Conservation (phyloP, 2,329 filamentous ascomycete genomes). For the Ophiostoma montium region DNA sequence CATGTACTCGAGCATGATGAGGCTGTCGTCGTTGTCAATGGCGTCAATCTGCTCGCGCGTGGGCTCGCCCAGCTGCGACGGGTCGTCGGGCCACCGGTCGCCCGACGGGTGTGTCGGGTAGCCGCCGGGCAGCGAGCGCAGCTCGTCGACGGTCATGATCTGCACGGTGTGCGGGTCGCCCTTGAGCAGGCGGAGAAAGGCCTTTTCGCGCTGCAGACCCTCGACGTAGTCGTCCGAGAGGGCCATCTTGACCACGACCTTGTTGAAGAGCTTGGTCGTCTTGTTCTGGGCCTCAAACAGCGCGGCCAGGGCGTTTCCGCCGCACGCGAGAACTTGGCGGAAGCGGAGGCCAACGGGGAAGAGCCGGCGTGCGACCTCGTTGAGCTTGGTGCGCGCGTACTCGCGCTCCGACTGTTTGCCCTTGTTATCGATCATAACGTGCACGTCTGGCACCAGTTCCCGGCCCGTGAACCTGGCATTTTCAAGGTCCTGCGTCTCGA, state of each 20-base stretch:
- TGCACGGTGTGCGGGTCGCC: slow-evolving; percentile 8
- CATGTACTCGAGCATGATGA: slow-evolving; percentile 10
- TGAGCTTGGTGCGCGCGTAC: background rate
- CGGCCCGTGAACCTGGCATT: background rate
- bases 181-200: background rate
- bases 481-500: background rate
- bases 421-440: no score
- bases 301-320: slow-evolving; percentile 10
- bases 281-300: slow-evolving; percentile 10
- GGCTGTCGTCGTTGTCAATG: background rate
- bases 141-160: background rate
- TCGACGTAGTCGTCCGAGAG: background rate
- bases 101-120: background rate
- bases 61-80: background rate
- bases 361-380: background rate
- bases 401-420: background rate
- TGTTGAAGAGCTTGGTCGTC: slow-evolving; percentile 4
- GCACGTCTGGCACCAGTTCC: no score
- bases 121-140: slow-evolving; percentile 3
- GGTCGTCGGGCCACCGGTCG: slow-evolving; percentile 1
- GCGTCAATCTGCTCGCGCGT: background rate
- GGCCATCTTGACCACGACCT: slow-evolving; percentile 10
- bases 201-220: slow-evolving; percentile 1
- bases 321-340: slow-evolving; percentile 7
- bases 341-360: slow-evolving; percentile 8